Evolutionary conservation across 495 filamentous ascomycete species (phyloP), one percentile per base, ranked within the genome.

Genomic region (Chaetomium cochliodes): DNA sequence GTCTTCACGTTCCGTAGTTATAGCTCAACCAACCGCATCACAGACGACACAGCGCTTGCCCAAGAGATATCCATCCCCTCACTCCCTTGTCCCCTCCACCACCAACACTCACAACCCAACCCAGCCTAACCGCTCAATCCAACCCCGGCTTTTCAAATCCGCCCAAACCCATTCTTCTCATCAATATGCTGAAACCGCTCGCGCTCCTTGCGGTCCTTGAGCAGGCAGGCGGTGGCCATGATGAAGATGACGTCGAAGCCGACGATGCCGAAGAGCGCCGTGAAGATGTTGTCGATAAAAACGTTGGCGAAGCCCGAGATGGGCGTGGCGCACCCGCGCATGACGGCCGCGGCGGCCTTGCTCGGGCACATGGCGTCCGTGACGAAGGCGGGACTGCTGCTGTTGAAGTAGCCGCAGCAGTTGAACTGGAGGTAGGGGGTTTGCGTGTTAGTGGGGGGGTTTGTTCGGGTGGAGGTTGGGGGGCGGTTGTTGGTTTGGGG

Each of bases 381-480:
- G 33, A 86, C 75, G 76, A 89, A 91, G 47, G 81, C 80, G 23
- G 86, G 87, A 9, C 84, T 81, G 23, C 86, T 85, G 70, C 77
- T 82, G 77, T 90, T 90, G 61, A 81, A 69, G 76, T 89, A 92
- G 44, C 89, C 89, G 67, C 89, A 92, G 84, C 89, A 92, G 60
- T 80, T 75, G 73, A 91, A 90, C 86, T 90, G 68, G 30, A 9
- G 1, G 41, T 37, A 5, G 3, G 20, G 18, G 51, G 51, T 5
- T 2, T 4, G 13, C 0, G 11, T 28, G 33, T 57, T 30, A 56
- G 30, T 56, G 11, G 30, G 25, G 50, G 13, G 8, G 25, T 4
- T 23, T 28, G 30, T 55, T 37, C n/a, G n/a, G 2, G 0, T 0
- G 20, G 20, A 46, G 50, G 49, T 6, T 8, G 12, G 20, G 28